Conservation (phyloP, 345 rosid genomes). For the Eucalyptus pauciflora region DNA sequence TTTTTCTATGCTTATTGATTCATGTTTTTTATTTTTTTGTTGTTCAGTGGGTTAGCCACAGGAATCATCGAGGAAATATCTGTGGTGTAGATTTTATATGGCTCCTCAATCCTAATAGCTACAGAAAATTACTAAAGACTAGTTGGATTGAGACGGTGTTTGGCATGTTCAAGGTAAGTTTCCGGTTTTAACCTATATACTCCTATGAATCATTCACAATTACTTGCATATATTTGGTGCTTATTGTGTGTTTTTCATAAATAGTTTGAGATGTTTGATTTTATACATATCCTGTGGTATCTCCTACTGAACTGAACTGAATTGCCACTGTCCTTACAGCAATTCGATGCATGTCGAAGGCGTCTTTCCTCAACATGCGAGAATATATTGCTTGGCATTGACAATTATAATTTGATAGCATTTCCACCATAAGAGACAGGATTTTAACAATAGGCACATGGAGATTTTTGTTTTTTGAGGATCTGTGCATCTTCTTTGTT, state of each 20-base stretch:
- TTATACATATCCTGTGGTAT: not conserved
- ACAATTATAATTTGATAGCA: not conserved
- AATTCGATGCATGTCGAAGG: not conserved
- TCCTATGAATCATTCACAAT: not conserved
- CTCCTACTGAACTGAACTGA: not conserved
- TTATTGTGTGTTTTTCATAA: not conserved
- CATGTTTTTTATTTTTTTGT: not conserved
- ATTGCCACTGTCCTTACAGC: not conserved
- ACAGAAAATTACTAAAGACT: slow-evolving; percentile 55
- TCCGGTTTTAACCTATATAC: not conserved
- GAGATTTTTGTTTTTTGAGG: not conserved
- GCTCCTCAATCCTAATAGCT: slow-evolving; percentile 84
- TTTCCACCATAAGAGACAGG: not conserved
- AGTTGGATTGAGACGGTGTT: slow-evolving; percentile 97
- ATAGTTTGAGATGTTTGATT: not conserved
- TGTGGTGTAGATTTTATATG: slow-evolving; percentile 98
- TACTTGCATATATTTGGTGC: not conserved
- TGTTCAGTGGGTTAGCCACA: slow-evolving; percentile 91
- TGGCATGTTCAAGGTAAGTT: slow-evolving; percentile 84
- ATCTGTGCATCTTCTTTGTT: not conserved
- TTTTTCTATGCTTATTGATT: not conserved
- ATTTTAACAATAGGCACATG: not conserved
- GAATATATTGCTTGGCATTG: not conserved
- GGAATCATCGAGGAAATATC: slow-evolving; percentile 91
- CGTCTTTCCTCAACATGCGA: not conserved